phyloP scores from a whole-genome alignment of 202 grass and related monocot genomes.

The Carex arenaria region DNA sequence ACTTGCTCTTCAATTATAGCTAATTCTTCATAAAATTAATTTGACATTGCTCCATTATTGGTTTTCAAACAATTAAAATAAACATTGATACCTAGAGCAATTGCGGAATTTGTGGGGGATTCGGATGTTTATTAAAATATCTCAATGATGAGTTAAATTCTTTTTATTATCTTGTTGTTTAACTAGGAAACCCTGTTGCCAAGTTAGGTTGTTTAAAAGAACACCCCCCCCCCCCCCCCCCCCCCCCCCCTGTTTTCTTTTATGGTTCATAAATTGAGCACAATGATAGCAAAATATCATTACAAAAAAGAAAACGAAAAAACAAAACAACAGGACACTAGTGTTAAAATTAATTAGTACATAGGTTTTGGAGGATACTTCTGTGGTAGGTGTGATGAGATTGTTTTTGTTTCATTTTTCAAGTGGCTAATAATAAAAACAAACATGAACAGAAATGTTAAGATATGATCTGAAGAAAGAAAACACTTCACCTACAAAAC shows the following conservation, averaged over 20 bases:
- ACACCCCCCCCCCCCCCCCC: neutral
- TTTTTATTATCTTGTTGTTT: neutral
- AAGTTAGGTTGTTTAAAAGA: neutral
- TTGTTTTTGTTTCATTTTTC: neutral
- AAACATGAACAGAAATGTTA: neutral
- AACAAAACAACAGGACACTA: neutral
- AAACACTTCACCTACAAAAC: neutral
- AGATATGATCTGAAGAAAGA: neutral
- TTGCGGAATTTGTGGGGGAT: neutral
- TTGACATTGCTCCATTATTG: neutral
- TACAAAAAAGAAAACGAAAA: neutral
- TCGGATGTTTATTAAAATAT: conserved; percentile 11
- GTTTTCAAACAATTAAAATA: conserved; percentile 11
- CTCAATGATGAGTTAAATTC: conserved; percentile 11
- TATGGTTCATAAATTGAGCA: neutral
- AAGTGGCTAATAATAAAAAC: neutral
- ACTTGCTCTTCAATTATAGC: neutral
- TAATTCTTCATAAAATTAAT: neutral
- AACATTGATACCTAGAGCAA: neutral
- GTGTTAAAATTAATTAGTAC: neutral
- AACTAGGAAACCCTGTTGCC: neutral
- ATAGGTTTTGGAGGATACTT: neutral
- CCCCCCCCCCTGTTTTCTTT: neutral
- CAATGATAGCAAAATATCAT: neutral
- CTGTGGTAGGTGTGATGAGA: neutral